phyloP scores from a whole-genome alignment of 805 yeast species.

The Saccharomycopsis sp. region DNA sequence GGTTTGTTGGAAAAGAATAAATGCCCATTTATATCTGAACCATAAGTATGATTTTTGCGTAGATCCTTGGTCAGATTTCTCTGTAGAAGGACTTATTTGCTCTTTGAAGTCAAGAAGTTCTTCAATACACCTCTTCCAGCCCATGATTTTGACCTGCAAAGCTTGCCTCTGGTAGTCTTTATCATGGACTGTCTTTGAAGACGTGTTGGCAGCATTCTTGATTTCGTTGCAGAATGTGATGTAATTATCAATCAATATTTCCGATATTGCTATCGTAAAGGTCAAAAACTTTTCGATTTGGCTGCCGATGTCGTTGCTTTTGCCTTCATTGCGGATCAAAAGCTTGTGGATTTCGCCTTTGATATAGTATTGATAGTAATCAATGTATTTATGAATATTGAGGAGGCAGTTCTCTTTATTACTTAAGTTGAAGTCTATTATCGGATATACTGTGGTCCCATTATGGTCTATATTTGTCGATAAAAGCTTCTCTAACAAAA shows the following conservation, averaged over 20 bases:
- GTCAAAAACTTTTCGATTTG: conserved; percentile 15
- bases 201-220: conserved; percentile 27
- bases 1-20: conserved; percentile 38
- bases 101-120: conserved; percentile 16
- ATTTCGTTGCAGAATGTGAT: conserved; percentile 29
- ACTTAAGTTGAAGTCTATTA: conserved; percentile 7
- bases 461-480: neutral
- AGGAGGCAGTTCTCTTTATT: conserved; percentile 5
- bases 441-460: neutral
- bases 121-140: conserved; percentile 16
- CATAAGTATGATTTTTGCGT: conserved; percentile 27
- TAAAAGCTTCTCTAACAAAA: conserved; percentile 1
- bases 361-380: conserved; percentile 12
- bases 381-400: conserved; percentile 16
- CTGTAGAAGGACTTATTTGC: conserved; percentile 28
- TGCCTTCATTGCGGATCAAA: neutral
- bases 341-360: conserved; percentile 2
- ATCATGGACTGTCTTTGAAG: conserved; percentile 23
- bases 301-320: neutral
- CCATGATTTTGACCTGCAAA: conserved; percentile 8
- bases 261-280: conserved; percentile 36
- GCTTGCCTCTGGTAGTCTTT: conserved; percentile 2
- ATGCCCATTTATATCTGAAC: conserved; percentile 44
- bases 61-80: conserved; percentile 26
- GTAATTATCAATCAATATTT: conserved; percentile 38